Evolutionary conservation across 2,329 filamentous ascomycete genomes (phyloP), one percentile per base, ranked within the genome.

Genomic region (Ceratocystis destructans): DNA sequence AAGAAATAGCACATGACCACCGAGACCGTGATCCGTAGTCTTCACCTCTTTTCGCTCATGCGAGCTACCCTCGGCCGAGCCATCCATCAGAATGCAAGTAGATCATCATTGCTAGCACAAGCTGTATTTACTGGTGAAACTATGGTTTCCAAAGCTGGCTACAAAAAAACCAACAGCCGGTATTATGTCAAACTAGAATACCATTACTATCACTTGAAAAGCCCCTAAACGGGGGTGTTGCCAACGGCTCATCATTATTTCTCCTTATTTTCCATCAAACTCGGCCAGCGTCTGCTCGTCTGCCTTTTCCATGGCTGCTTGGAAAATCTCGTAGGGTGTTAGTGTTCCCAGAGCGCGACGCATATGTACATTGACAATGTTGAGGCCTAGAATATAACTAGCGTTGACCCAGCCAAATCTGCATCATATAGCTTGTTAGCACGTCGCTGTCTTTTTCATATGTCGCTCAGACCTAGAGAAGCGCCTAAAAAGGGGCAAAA

Each of bases 361-460:
- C 85, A 94, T 92, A 76, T 96, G 90, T 41, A 89, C 88, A 71
- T 89, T 92, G 68, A 96, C 82, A 71, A 96, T 89, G 70, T 92
- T 87, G 68, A 97, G 80, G 50, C 93, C 94, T 73, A 95, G 95
- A 67, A 97, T 89, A 74, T 96, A 99, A 74, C 92, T 96, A 72
- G 94, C 93, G 74, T 99, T 99, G 72, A 97, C 94, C 94, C 94
- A 99, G 64, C 93, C 94, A 73, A 99, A 99, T 67, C 93, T 96
- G 73, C 62, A 67, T 33, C 5, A 61, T 62, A 64, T 15, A 31
- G 20, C 3, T 31, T 31, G 71, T 77, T 69, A 77, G 74, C 68
- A 69, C 45, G 4, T 50, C 15, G 37, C 12, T 5, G n/a, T 48
- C 20, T 45, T 20, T 53, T 46, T 46, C 25, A 8, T 25, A 22